phyloP scores from a whole-genome alignment of 495 filamentous ascomycete species.

The Talaromyces borbonicus region DNA sequence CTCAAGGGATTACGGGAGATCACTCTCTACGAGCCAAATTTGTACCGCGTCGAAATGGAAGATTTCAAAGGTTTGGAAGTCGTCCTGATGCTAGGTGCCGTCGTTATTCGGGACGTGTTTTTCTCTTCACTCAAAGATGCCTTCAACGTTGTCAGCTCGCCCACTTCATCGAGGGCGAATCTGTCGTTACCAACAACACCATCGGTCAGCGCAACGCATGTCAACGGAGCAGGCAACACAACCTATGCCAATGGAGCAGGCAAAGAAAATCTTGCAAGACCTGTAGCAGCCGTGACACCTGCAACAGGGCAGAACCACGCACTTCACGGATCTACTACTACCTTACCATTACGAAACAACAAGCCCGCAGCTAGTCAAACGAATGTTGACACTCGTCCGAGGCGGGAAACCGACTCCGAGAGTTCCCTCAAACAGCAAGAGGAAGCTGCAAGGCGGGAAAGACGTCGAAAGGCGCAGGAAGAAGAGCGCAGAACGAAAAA shows the following conservation, averaged over 20 bases:
- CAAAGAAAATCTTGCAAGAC: background rate
- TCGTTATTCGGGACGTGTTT: constrained; percentile 82
- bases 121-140: constrained; percentile 55
- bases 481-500: constrained; percentile 63
- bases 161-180: constrained; percentile 13
- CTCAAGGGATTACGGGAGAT: constrained; percentile 60
- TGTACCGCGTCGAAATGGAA: constrained; percentile 83
- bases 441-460: constrained; percentile 45
- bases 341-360: constrained; percentile 12
- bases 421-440: constrained; percentile 50
- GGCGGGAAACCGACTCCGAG: constrained; percentile 54
- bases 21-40: constrained; percentile 86
- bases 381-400: constrained; percentile 40
- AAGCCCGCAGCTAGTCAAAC: constrained; percentile 13
- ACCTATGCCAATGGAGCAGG: too few species aligned
- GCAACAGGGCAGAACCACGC: background rate
- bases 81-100: constrained; percentile 69
- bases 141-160: constrained; percentile 63
- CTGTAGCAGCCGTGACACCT: constrained; percentile 1
- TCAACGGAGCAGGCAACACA: too few species aligned
- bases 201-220: too few species aligned
- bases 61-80: constrained; percentile 91
- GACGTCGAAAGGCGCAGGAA: constrained; percentile 41
- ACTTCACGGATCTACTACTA: constrained; percentile 2
- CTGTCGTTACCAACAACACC: constrained; percentile 7